These are phyloP conservation scores for Sugiyamaella floridensis DNA, from an alignment of 805 yeast species.

Conservation along the genomic window DNA sequence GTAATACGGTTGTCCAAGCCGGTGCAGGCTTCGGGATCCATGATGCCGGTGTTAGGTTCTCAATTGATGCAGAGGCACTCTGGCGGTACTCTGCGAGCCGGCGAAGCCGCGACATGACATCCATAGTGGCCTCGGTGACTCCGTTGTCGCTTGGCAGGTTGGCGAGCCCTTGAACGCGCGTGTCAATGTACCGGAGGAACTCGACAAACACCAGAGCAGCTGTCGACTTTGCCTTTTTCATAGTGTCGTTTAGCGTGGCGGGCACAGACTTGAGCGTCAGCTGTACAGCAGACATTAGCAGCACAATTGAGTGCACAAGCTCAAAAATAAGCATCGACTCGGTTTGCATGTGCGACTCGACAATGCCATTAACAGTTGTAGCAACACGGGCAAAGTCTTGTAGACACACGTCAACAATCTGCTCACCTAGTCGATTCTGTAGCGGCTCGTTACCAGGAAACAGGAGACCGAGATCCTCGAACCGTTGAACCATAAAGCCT, in stretches of 20 bases:
- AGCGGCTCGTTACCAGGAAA: slow-evolving; percentile 26
- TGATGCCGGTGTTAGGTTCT: slow-evolving; percentile 47
- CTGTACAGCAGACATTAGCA: slow-evolving; percentile 31
- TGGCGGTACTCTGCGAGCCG: slow-evolving; percentile 55
- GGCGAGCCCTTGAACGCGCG: slow-evolving; percentile 40
- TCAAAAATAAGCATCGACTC: slow-evolving; percentile 54
- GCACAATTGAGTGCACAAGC: slow-evolving; percentile 43
- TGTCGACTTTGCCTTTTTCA: slow-evolving; percentile 19
- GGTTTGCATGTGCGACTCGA: slow-evolving; percentile 38
- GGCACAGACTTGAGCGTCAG: slow-evolving; percentile 22
- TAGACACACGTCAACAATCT: slow-evolving; percentile 32
- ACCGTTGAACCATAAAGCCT: slow-evolving; percentile 45
- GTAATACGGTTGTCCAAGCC: slow-evolving; percentile 43
- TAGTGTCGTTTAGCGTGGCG: slow-evolving; percentile 16
- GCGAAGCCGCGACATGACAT: slow-evolving; percentile 58
- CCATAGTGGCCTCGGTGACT: slow-evolving; percentile 66
- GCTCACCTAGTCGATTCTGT: slow-evolving; percentile 28
- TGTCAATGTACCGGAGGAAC: slow-evolving; percentile 50
- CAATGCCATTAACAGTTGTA: slow-evolving; percentile 34
- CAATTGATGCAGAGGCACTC: slow-evolving; percentile 47
- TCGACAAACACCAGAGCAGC: slow-evolving; percentile 44
- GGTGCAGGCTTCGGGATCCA: slow-evolving; percentile 65
- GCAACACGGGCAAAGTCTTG: slow-evolving; percentile 37
- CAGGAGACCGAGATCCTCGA: slow-evolving; percentile 40
- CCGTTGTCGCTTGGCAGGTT: slow-evolving; percentile 60